These are phyloP conservation scores for Saraca asoca DNA, from an alignment of 331 rosid species.

Conservation along the genomic window DNA sequence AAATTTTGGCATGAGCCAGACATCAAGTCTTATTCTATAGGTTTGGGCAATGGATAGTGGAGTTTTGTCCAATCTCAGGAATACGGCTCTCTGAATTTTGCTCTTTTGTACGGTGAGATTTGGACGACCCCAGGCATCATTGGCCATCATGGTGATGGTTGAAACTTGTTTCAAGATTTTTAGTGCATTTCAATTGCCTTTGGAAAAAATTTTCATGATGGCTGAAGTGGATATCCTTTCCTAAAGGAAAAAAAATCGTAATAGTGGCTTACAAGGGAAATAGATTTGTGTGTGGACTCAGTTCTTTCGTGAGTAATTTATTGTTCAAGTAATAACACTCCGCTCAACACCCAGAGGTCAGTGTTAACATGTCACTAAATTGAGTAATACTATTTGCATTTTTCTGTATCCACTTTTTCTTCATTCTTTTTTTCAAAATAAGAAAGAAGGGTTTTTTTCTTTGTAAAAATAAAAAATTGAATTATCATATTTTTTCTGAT, in stretches of 20 bases:
- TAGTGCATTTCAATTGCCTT: slow-evolving; percentile 9
- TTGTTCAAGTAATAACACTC: too few species aligned
- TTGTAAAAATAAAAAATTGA: too few species aligned
- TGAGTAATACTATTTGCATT: neutral
- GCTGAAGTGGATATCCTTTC: slow-evolving; percentile 18
- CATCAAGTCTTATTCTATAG: neutral
- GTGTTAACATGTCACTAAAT: slow-evolving; percentile 17
- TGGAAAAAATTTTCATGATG: neutral
- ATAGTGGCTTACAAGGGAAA: too few species aligned
- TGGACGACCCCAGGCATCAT: neutral
- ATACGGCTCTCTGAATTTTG: neutral
- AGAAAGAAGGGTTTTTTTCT: too few species aligned
- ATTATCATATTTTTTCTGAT: too few species aligned
- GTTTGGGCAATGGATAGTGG: neutral
- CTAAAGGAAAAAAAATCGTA: too few species aligned
- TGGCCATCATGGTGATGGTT: slow-evolving; percentile 1
- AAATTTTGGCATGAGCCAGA: neutral
- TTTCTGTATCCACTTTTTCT: slow-evolving; percentile 1
- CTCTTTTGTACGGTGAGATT: neutral
- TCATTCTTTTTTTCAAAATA: neutral
- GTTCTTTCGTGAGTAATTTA: too few species aligned
- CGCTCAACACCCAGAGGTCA: slow-evolving; percentile 30
- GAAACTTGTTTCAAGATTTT: neutral
- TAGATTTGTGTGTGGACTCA: too few species aligned
- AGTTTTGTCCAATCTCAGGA: too few species aligned